Evolutionary conservation across 83 land plant genomes (phyloP), one percentile per base, ranked within the genome.

Genomic region (Picea abies): DNA sequence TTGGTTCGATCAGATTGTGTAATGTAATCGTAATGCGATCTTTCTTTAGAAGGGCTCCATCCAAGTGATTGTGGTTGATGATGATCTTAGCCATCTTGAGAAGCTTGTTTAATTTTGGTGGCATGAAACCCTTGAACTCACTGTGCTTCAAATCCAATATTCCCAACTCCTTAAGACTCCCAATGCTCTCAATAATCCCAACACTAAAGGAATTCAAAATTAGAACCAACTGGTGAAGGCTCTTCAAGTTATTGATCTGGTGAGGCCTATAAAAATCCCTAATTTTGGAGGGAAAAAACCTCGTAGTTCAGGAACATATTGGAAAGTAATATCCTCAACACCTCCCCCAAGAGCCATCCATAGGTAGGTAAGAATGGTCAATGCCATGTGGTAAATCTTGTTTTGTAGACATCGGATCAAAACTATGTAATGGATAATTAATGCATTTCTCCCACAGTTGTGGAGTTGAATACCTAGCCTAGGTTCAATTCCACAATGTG

Each of bases 391-490:
- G 90, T 92, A 87, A 85, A 91, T 92, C 70, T 92, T 91, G 85
- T 90, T 92, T 20, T 83, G 77, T 68, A 94, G 82, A 77, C 63
- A 64, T 29, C 81, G 78, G 49, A 94, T 82, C 56, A 60, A 76
- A 4, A 84, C 65, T 69, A 90, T 70, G 16, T 81, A 39, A 6
- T 71, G 68, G 2, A 85, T 60, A 80, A 83, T 22, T 68, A 85
- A 61, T 22, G 91, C 87, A 39, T 79, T 56, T 8, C 70, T 20
- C 4, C 71, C n/a, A 79, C 96, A 94, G 20, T 81, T 4, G 88
- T 78, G 85, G 82, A 90, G 62, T 94, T 94, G 15, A 94, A 88
- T 39, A 93, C 89, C 81, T 81, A 88, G 63, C 96, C 96, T 22
- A 93, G 85, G 68, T 73, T 90, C 76, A 93, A 26, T 26, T 26